phyloP scores from a whole-genome alignment of 345 rosid genomes.

The Linum usitatissimum region DNA sequence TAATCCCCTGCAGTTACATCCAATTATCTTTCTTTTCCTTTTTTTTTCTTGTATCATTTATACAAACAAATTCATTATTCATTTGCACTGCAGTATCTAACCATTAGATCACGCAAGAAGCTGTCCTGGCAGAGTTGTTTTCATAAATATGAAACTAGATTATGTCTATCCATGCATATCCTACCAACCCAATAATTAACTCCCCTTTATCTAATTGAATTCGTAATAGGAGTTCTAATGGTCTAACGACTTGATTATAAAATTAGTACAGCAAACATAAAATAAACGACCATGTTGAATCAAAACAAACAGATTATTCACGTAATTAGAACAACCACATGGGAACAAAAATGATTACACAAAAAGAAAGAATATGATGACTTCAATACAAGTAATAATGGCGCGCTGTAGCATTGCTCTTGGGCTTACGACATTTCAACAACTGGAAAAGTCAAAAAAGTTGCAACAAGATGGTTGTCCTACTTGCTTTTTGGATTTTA shows the following conservation, averaged over 20 bases:
- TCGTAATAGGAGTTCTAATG: background rate
- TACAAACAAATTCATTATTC: too few relatives aligned
- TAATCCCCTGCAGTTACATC: background rate
- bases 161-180: background rate
- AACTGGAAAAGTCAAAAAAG: background rate
- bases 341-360: background rate
- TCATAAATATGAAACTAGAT: too few relatives aligned
- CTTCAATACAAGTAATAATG: background rate
- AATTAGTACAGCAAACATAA: background rate
- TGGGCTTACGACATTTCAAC: background rate
- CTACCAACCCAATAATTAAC: background rate
- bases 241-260: background rate
- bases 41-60: too few relatives aligned
- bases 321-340: background rate
- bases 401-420: background rate
- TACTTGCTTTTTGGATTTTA: background rate
- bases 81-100: too few relatives aligned
- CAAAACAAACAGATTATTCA: background rate
- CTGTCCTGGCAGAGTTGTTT: background rate
- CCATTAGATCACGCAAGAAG: background rate
- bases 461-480: background rate
- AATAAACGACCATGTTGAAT: background rate
- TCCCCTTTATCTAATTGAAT: background rate
- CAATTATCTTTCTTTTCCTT: background rate
- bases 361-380: background rate